A percentile compares a stretch with the other conserved stretches of the same genome.
Evolutionary conservation across 1,139 yeast genomes (phyloP).

Genomic region (Meyerozyma sp.): DNA sequence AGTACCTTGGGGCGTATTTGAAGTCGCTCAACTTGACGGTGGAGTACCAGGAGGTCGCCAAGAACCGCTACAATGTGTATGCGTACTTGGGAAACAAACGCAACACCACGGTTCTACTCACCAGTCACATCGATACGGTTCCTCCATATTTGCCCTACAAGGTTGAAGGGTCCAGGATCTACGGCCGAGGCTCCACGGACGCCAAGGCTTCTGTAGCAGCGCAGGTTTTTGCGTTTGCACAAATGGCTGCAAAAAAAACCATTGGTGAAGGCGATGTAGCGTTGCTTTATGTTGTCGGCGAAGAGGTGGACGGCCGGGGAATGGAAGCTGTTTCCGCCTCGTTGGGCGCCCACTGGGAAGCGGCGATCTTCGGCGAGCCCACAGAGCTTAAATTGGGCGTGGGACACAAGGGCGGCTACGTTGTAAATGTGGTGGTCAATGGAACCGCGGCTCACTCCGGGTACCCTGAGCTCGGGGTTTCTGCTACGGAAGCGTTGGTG

Average conservation of each 20-base stretch:
- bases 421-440: slow-evolving; percentile 35
- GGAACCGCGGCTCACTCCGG: slow-evolving; percentile 69
- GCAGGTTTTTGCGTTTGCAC: slow-evolving; percentile 49
- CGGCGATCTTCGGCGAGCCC: slow-evolving; percentile 71
- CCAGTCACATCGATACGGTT: slow-evolving; percentile 69
- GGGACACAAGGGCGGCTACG: slow-evolving; percentile 60
- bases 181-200: slow-evolving; percentile 65
- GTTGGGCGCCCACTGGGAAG: slow-evolving; percentile 48
- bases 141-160: slow-evolving; percentile 59
- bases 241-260: slow-evolving; percentile 31
- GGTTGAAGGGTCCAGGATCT: slow-evolving; percentile 44
- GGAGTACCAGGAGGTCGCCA: slow-evolving; percentile 34
- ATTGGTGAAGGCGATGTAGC: slow-evolving; percentile 52
- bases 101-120: slow-evolving; percentile 46
- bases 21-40: slow-evolving; percentile 44
- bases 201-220: slow-evolving; percentile 68
- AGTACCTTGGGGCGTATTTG: slow-evolving; percentile 31
- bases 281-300: slow-evolving; percentile 62
- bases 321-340: slow-evolving; percentile 40
- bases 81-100: slow-evolving; percentile 48
- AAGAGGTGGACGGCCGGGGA: slow-evolving; percentile 61
- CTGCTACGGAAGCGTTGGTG: slow-evolving; percentile 54
- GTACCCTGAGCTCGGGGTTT: slow-evolving; percentile 63
- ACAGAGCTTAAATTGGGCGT: slow-evolving; percentile 64
- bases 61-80: slow-evolving; percentile 41